Evolutionary conservation across 106 monocot species (phyloP).

Genomic region (Dendrobium huoshanense): DNA sequence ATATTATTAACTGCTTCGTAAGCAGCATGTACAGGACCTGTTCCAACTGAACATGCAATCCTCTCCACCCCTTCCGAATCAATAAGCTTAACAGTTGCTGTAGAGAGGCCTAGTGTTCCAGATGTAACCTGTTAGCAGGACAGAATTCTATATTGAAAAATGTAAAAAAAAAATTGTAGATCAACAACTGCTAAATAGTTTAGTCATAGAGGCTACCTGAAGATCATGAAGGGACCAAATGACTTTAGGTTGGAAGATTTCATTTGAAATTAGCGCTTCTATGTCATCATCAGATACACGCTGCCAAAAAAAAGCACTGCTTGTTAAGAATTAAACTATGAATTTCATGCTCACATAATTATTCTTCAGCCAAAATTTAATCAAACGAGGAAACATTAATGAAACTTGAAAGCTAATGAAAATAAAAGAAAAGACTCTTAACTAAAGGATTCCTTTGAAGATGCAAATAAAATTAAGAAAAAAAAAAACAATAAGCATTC

Average conservation of each 20-base stretch:
- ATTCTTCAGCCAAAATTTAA: background rate
- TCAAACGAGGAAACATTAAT: background rate
- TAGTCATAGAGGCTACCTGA: conserved; percentile 38
- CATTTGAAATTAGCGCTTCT: conserved; percentile 73
- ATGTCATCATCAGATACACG: conserved; percentile 81
- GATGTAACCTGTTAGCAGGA: conserved; percentile 50
- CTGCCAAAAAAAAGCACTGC: conserved; percentile 27
- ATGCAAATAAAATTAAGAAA: background rate
- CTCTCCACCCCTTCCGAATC: conserved; percentile 54
- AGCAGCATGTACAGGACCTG: conserved; percentile 88
- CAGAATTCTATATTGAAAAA: background rate
- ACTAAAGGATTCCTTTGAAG: background rate
- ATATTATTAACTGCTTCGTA: conserved; percentile 88
- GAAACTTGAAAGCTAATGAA: background rate
- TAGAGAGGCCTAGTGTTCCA: conserved; percentile 82
- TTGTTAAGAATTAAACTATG: background rate
- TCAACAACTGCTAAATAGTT: background rate
- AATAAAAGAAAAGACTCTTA: background rate
- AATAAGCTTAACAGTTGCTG: conserved; percentile 83
- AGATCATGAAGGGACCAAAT: conserved; percentile 86
- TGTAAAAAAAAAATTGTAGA: background rate
- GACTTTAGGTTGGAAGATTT: conserved; percentile 75
- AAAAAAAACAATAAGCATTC: background rate
- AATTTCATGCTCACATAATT: background rate
- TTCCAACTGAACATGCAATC: conserved; percentile 71